Conservation (phyloP, 2,329 filamentous ascomycete species). For the Dactylellina cionopaga region DNA sequence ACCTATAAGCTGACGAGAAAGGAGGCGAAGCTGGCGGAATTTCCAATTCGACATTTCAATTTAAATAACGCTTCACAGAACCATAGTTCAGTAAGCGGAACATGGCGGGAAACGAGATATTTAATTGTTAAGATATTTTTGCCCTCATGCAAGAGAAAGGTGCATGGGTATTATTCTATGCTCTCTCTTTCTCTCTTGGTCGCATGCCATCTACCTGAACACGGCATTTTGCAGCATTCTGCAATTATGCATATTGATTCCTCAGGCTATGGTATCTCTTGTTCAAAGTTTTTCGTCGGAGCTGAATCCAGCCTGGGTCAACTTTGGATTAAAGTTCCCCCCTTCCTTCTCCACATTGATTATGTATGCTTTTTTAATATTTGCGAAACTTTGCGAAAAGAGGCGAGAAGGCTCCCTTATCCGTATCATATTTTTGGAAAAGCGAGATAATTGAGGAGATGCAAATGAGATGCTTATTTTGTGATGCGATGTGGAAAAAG, state of each 20-base stretch:
- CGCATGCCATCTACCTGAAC: background rate
- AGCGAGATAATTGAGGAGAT: background rate
- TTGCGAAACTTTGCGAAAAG: slow-evolving; percentile 42
- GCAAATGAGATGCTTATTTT: slow-evolving; percentile 18
- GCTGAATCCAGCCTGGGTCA: slow-evolving; percentile 15
- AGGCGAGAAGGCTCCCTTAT: slow-evolving; percentile 16
- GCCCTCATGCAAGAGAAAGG: slow-evolving; percentile 11
- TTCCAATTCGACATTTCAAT: slow-evolving; percentile 19
- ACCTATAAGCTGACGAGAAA: slow-evolving; percentile 30
- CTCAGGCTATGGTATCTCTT: too few species aligned
- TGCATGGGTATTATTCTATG: slow-evolving; percentile 21
- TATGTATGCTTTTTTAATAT: background rate
- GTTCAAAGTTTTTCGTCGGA: background rate
- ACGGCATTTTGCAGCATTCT: slow-evolving; percentile 30
- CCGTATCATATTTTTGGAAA: slow-evolving; percentile 26
- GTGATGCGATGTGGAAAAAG: too few species aligned
- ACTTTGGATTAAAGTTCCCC: slow-evolving; percentile 36
- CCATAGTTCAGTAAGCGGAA: slow-evolving; percentile 47
- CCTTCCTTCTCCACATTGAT: slow-evolving; percentile 4
- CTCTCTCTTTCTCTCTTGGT: too few species aligned
- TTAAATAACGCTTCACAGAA: slow-evolving; percentile 22
- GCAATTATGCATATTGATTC: slow-evolving; percentile 37
- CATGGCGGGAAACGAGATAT: slow-evolving; percentile 51
- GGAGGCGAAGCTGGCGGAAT: slow-evolving; percentile 25
- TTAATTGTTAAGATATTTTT: slow-evolving; percentile 27